These are phyloP conservation scores for Leishmania lainsoni DNA, from an alignment of 208 protist species.

Conservation along the genomic window DNA sequence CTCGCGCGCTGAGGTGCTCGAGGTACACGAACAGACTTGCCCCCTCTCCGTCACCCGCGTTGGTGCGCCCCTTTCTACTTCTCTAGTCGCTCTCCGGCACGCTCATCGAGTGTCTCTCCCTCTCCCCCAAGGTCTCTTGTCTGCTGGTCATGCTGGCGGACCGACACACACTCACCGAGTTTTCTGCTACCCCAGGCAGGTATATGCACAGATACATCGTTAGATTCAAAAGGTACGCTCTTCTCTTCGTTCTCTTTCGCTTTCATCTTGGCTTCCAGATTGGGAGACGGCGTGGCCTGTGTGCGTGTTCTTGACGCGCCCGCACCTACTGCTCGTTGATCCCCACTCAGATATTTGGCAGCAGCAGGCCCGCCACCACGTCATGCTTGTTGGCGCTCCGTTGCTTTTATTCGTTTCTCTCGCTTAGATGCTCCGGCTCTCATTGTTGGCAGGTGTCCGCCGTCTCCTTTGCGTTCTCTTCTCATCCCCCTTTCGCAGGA, in stretches of 20 bases:
- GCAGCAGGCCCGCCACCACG: conserved; percentile 13
- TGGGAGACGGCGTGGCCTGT: background rate
- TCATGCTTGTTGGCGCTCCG: background rate
- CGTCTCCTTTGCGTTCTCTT: background rate
- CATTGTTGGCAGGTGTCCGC: background rate
- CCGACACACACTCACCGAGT: background rate
- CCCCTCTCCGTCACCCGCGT: background rate
- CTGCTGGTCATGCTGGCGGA: too few relatives aligned
- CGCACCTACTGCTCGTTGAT: background rate
- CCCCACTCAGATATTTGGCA: too few relatives aligned
- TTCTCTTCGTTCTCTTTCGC: background rate
- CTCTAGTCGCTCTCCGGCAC: background rate
- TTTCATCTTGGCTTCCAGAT: background rate
- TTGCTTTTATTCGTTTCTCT: conserved; percentile 6
- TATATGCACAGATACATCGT: background rate
- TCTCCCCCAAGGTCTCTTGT: background rate
- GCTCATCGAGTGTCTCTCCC: background rate
- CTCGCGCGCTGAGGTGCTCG: background rate
- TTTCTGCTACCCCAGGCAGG: background rate
- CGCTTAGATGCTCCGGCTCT: background rate
- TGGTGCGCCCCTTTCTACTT: background rate
- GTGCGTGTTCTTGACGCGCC: background rate
- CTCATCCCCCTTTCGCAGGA: background rate
- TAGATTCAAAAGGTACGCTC: background rate
- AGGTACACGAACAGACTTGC: background rate